These are phyloP conservation scores for Actinomucor elegans DNA, from an alignment of 371 early-diverging fungal species.

Conservation along the genomic window DNA sequence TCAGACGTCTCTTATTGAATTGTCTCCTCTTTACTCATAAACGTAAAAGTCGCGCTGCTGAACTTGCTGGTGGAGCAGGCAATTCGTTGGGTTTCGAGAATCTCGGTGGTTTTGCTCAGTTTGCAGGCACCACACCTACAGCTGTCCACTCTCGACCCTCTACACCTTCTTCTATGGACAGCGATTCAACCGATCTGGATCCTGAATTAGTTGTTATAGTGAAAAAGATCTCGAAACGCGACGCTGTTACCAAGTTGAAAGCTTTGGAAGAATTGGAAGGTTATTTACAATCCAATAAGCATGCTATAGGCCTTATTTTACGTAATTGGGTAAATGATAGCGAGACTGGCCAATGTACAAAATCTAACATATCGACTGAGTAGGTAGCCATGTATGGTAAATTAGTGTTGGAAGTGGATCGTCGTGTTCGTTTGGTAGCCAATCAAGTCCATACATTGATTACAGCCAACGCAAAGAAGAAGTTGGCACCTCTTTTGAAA, in stretches of 20 bases:
- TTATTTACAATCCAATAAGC: slow-evolving; percentile 47
- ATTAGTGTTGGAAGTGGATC: slow-evolving; percentile 62
- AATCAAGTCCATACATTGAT: slow-evolving; percentile 56
- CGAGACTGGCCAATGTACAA: too few relatives aligned
- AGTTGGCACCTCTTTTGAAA: slow-evolving; percentile 63
- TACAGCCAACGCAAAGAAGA: slow-evolving; percentile 55
- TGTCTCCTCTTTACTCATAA: neutral
- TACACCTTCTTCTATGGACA: slow-evolving; percentile 15
- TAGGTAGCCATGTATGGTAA: slow-evolving; percentile 56
- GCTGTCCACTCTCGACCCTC: slow-evolving; percentile 25
- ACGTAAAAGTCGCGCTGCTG: slow-evolving; percentile 78
- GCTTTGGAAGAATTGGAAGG: slow-evolving; percentile 67
- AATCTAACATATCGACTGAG: neutral
- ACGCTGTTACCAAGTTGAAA: slow-evolving; percentile 65
- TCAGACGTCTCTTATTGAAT: neutral
- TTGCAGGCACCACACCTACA: slow-evolving; percentile 32
- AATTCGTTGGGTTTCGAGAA: slow-evolving; percentile 47
- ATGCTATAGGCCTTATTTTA: slow-evolving; percentile 25
- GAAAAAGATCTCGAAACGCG: slow-evolving; percentile 65
- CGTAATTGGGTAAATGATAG: slow-evolving; percentile 34
- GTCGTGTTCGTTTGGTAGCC: slow-evolving; percentile 58
- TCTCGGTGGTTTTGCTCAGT: slow-evolving; percentile 70
- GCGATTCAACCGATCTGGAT: slow-evolving; percentile 30
- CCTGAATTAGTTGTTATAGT: slow-evolving; percentile 64
- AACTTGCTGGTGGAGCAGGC: slow-evolving; percentile 50